Base-by-base conservation (phyloP, 176 grass and related monocot genomes). In the Zizania latifolia region DNA sequence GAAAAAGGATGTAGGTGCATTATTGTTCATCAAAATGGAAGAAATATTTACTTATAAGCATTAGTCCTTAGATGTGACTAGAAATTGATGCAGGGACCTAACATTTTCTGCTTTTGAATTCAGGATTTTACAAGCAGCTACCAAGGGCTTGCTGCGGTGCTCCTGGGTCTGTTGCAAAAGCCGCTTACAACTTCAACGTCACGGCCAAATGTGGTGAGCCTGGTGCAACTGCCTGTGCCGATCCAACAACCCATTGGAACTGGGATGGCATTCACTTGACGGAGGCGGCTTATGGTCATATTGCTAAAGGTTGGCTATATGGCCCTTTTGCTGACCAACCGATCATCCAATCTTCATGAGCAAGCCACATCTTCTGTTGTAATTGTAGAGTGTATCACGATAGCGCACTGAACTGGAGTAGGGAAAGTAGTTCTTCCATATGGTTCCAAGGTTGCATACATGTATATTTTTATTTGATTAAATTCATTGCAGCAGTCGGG, bases 181-280 rank as follows among this genome's bases (percentile, higher is more conserved):
- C 84, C 0, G 80, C 81, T 29, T 87, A 90, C 64, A 90, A 90
- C 88, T 90, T 87, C 71, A 90, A 90, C 37, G 65, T 67, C 3
- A 86, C 64, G 4, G 80, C 80, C 40, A 81, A 75, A 36, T 90
- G 88, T 33, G 88, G 84, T 8, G 76, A 83, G 65, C 58, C 84
- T 50, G 88, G 84, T 32, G 79, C 88, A 24, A 87, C 75, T 15
- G 88, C 77, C 0, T 86, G 88, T 17, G 51, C 31, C 27, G 79
- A 90, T 75, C 88, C 88, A 0, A n/a, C 88, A n/a, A 84, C 75
- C 48, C 76, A 90, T 19, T 85, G 83, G 81, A 84, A 64, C 72
- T 90, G 88, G 88, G 88, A 90, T 14, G 88, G 88, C 50, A 87
- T 90, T 77, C 88, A 90, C 81, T 75, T 90, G 77, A 90, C 88